phyloP scores from a whole-genome alignment of 2,329 filamentous ascomycete species.

The Catunica adiposa region DNA sequence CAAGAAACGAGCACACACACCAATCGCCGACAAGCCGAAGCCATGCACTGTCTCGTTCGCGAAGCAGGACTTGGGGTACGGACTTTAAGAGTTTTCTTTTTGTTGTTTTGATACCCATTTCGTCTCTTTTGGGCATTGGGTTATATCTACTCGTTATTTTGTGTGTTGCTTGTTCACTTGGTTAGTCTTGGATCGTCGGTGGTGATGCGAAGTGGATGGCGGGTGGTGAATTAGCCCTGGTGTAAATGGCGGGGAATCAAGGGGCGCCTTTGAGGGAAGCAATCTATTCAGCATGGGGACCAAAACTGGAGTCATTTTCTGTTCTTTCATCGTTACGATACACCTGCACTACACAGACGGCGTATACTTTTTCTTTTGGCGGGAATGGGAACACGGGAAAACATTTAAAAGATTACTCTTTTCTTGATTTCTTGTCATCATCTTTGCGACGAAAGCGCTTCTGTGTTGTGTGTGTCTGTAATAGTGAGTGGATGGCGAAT shows the following conservation, averaged over 20 bases:
- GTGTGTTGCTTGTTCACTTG: not conserved
- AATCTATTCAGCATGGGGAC: not conserved
- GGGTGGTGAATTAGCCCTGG: not conserved
- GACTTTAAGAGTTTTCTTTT: not conserved
- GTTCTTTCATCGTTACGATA: not conserved
- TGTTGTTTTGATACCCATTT: not conserved
- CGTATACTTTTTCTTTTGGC: constrained; percentile 7
- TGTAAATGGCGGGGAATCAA: not conserved
- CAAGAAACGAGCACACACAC: not conserved
- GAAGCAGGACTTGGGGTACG: not conserved
- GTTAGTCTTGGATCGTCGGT: not conserved
- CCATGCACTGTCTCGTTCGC: not conserved
- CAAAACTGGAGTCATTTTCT: not conserved
- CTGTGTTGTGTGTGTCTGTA: not conserved
- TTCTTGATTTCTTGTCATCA: constrained; percentile 7
- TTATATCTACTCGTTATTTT: no score
- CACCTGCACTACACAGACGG: constrained; percentile 6
- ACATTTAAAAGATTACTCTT: constrained; percentile 5
- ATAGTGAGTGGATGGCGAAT: not conserved
- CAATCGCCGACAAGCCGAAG: not conserved
- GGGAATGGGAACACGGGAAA: constrained; percentile 9
- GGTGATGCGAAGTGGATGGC: not conserved
- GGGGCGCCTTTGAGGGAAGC: no score
- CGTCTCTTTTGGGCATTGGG: not conserved
- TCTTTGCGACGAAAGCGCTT: not conserved